Base-by-base conservation (phyloP, 164 flowering plant species). In the Echeveria elegans region DNA sequence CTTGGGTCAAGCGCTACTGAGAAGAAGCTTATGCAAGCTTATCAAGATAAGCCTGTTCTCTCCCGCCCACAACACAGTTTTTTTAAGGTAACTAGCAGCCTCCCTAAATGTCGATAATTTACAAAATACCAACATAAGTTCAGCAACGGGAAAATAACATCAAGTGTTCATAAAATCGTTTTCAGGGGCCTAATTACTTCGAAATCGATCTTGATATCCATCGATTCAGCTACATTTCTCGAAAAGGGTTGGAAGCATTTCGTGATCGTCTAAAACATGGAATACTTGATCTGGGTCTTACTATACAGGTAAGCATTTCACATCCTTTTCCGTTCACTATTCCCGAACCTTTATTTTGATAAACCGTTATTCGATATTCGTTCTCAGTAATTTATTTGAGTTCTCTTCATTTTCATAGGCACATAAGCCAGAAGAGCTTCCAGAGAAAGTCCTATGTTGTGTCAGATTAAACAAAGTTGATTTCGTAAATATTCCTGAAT, bases 51-150 rank as follows among this genome's bases (percentile, higher is more conserved):
- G 75, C 99, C 99, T 1, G 99, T 95, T 62, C 98, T 95, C 47
- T 95, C 99, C n/a, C 96, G 98, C 53, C 99, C 99, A 53, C 99
- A 95, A 67, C 99, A 95, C 76, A 77, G 75, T 53, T 90, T 95
- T 70, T 90, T 83, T 59, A 82, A 68, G 96, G 99, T 93, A 72
- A 72, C 23, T 4, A 21, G 23, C 28, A 50, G 58, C 58, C 15
- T 52, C 28, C 6, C 18, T 0, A n/a, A 47, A 0, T 47, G 52
- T 18, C 52, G 18, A n/a, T 47, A 47, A 16, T 16, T 47, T 47
- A 18, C 23, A 18, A 18, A 36, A 36, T 4, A 19, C 23, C 40
- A 34, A 24, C 58, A 43, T 43, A 52, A 23, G 6, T 2, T 18
- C 28, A 48, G 23, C 24, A n/a, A 48, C 5, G 59, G 30, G 28